phyloP scores from a whole-genome alignment of 2,329 filamentous ascomycete species.

The Lasiodiplodia sp. region DNA sequence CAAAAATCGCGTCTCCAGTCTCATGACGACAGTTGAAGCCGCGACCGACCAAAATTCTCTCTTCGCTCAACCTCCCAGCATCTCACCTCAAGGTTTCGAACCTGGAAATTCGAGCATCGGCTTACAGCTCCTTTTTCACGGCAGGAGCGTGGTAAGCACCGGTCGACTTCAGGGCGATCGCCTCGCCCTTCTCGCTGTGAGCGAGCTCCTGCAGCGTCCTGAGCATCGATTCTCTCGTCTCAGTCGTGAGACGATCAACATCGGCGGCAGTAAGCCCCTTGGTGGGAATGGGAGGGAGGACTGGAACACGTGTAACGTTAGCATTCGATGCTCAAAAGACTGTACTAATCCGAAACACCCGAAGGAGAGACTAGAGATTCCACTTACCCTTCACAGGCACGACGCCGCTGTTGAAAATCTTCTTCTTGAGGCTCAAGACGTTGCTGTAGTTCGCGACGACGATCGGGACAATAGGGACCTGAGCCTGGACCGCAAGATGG shows the following conservation, averaged over 20 bases:
- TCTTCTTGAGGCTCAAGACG: constrained; percentile 54
- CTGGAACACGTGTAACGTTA: constrained; percentile 9
- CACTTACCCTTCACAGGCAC: constrained; percentile 61
- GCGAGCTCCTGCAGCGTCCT: constrained; percentile 44
- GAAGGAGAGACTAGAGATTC: not conserved
- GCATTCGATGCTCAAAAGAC: not conserved
- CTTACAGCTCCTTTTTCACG: constrained; percentile 28
- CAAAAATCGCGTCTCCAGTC: not conserved
- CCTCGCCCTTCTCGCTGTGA: constrained; percentile 35
- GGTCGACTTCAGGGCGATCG: constrained; percentile 22
- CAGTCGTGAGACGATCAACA: constrained; percentile 43
- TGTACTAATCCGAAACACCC: not conserved
- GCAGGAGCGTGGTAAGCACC: constrained; percentile 8
- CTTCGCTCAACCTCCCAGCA: not conserved
- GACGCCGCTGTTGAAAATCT: constrained; percentile 50
- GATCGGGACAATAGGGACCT: constrained; percentile 89
- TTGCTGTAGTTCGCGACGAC: constrained; percentile 60
- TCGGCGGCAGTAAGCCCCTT: constrained; percentile 44
- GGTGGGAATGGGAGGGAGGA: constrained; percentile 47
- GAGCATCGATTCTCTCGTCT: constrained; percentile 46
- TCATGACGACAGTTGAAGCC: not conserved
- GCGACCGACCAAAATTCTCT: not conserved
- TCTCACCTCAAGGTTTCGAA: not conserved
- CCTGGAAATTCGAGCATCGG: not conserved
- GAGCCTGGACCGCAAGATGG: constrained; percentile 91